Percentiles rank a stretch among this genome's conserved stretches.
Conservation (phyloP, 2,329 filamentous ascomycete genomes). For the Akanthomyces uredinophilus region DNA sequence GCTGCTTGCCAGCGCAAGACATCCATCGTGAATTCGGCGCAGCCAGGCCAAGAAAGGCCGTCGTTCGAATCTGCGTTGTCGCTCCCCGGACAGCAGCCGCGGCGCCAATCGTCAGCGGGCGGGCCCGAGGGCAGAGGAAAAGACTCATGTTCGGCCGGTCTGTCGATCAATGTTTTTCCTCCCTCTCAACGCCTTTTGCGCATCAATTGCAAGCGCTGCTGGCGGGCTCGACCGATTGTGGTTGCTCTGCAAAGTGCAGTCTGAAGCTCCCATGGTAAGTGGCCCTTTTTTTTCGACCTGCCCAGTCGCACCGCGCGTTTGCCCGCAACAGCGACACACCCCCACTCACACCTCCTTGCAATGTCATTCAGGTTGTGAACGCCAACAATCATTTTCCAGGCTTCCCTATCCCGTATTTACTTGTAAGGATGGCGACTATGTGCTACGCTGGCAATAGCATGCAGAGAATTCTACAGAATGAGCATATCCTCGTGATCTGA, state of each 20-base stretch:
- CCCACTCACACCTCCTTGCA: background rate
- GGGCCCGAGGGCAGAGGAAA: background rate
- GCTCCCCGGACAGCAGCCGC: background rate
- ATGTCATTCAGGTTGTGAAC: too few relatives aligned
- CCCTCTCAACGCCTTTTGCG: background rate
- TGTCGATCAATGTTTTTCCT: background rate
- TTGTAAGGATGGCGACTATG: too few relatives aligned
- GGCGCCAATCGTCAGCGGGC: background rate
- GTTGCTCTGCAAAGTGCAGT: background rate
- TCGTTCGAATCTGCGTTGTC: background rate
- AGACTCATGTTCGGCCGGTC: background rate
- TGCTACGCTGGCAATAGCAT: too few relatives aligned
- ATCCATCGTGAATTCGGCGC: slow-evolving; percentile 16
- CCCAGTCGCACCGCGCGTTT: too few relatives aligned
- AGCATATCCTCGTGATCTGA: too few relatives aligned
- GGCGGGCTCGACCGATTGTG: background rate
- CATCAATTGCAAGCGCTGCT: background rate
- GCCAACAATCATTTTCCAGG: too few relatives aligned
- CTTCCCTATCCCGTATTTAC: too few relatives aligned
- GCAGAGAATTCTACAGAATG: too few relatives aligned
- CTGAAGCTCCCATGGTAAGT: background rate
- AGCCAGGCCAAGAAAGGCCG: background rate
- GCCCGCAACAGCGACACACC: background rate
- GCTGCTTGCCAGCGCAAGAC: slow-evolving; percentile 5
- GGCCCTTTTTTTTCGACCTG: background rate